Evolutionary conservation across 305 asterid genomes (phyloP).

Genomic region (Fraxinus greggii): DNA sequence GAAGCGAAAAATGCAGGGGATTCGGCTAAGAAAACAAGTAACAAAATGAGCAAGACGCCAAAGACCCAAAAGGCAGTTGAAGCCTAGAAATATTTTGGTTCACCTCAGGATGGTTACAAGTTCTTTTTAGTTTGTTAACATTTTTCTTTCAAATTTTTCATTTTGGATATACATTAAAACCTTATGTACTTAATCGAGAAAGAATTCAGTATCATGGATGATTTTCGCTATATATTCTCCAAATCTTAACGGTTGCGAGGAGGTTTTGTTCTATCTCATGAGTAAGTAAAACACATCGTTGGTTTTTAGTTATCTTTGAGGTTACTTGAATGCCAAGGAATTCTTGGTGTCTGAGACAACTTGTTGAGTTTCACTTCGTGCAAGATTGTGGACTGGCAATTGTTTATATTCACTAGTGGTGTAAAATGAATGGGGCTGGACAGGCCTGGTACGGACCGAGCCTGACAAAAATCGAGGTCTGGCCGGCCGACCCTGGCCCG

Average conservation of each 20-base stretch:
- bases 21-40: conserved; percentile 41
- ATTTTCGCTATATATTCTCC: neutral
- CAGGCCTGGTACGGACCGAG: neutral
- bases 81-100: conserved; percentile 37
- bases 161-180: neutral
- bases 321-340: no score
- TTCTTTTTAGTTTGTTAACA: neutral
- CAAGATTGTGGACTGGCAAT: neutral
- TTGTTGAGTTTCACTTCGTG: neutral
- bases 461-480: neutral
- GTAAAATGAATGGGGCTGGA: neutral
- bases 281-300: no score
- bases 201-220: neutral
- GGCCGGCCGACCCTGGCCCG: neutral
- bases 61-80: conserved; percentile 42
- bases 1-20: conserved; percentile 35
- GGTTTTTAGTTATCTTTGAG: no score
- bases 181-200: neutral
- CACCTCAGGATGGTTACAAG: neutral
- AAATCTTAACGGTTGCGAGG: neutral
- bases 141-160: neutral
- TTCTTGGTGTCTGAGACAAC: neutral
- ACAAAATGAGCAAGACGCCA: conserved; percentile 44
- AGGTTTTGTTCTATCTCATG: neutral
- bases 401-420: neutral